These are phyloP conservation scores for Aspergillus sp. DNA, from an alignment of 2,329 filamentous ascomycete genomes.

Conservation along the genomic window DNA sequence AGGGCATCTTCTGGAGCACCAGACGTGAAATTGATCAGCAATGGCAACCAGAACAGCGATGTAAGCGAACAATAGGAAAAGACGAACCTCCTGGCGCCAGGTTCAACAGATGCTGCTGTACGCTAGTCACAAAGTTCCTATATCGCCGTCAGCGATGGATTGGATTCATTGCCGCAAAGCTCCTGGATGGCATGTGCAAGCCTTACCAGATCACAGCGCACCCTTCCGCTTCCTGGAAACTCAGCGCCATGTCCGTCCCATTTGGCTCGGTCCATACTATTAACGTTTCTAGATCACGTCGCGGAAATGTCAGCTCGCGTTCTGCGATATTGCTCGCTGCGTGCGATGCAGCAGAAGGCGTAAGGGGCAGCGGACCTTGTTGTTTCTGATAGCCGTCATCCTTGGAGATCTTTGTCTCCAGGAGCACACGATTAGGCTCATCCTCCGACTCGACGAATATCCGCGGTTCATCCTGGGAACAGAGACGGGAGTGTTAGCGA, in stretches of 20 bases:
- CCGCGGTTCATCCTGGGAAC: constrained; percentile 71
- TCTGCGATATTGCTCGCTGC: constrained; percentile 11
- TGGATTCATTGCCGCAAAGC: constrained; percentile 7
- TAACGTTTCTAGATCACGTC: constrained; percentile 70
- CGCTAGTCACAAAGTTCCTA: constrained; percentile 87
- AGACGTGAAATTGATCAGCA: constrained; percentile 11
- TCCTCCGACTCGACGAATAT: constrained; percentile 95
- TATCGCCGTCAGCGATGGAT: constrained; percentile 27
- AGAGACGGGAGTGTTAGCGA: constrained; percentile 17
- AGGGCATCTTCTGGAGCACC: constrained; percentile 71
- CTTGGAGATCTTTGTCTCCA: constrained; percentile 87
- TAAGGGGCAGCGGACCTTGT: constrained; percentile 63
- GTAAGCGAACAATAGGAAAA: background rate
- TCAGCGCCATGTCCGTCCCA: constrained; percentile 93
- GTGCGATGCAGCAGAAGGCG: constrained; percentile 29
- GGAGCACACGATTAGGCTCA: constrained; percentile 75
- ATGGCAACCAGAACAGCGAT: constrained; percentile 28
- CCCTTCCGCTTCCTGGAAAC: constrained; percentile 95
- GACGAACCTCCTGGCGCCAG: constrained; percentile 61
- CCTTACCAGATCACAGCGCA: constrained; percentile 85
- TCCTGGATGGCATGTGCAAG: constrained; percentile 27
- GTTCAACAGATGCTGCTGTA: constrained; percentile 73
- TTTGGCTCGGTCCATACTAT: constrained; percentile 97
- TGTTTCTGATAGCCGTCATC: constrained; percentile 98
- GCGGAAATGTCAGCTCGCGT: constrained; percentile 27